Evolutionary conservation across 352 stramenopile genomes (phyloP).

Genomic region (Pythium guiyangense): DNA sequence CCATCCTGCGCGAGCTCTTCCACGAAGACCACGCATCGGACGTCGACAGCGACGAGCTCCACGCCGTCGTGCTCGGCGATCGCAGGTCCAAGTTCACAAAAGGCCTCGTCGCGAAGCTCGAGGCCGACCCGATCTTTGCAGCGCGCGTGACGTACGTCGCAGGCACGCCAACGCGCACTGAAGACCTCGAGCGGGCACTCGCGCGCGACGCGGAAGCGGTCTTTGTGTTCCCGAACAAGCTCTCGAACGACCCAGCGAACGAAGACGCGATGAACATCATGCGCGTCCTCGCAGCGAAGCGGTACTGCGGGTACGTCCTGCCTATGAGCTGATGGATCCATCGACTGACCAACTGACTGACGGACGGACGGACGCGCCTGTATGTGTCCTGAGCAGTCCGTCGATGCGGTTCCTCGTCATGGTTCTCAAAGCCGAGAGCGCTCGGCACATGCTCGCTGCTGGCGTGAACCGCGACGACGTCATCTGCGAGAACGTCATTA

Average conservation of each 20-base stretch:
- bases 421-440: slow-evolving; percentile 69
- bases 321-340: not conserved
- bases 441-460: slow-evolving; percentile 73
- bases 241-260: slow-evolving; percentile 57
- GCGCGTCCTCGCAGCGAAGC: slow-evolving; percentile 64
- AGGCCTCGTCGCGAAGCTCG: slow-evolving; percentile 59
- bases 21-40: slow-evolving; percentile 73
- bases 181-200: slow-evolving; percentile 70
- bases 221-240: slow-evolving; percentile 85
- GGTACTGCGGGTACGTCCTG: slow-evolving; percentile 57
- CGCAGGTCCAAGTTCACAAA: slow-evolving; percentile 69
- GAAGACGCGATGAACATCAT: slow-evolving; percentile 87
- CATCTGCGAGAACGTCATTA: slow-evolving; percentile 87
- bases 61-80: slow-evolving; percentile 70
- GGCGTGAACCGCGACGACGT: slow-evolving; percentile 76
- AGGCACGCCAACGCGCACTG: slow-evolving; percentile 55
- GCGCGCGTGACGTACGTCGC: slow-evolving; percentile 78
- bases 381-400: slow-evolving; percentile 18
- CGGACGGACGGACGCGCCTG: not conserved
- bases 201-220: slow-evolving; percentile 55
- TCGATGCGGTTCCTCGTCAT: slow-evolving; percentile 70
- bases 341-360: slow-evolving; percentile 4
- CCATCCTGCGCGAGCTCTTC: slow-evolving; percentile 85
- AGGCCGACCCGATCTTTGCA: slow-evolving; percentile 76
- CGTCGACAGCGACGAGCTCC: slow-evolving; percentile 37